Evolutionary conservation across 1,284 basidiomycete genomes (phyloP).

Genomic region (Inonotus obliquus): DNA sequence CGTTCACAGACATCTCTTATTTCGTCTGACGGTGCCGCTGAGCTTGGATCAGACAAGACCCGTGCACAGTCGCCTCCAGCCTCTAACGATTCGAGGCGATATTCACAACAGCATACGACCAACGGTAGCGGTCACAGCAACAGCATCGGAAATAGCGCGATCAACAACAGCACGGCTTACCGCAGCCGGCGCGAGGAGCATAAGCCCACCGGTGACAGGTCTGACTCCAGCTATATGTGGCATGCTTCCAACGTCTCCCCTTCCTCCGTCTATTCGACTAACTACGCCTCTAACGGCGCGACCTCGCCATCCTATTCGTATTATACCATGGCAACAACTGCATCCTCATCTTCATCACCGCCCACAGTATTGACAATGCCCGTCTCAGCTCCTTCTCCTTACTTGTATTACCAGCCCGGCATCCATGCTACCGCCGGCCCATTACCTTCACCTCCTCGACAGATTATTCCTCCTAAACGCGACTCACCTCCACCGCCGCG

Average conservation of each 20-base stretch:
- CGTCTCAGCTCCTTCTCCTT: slow-evolving; percentile 30
- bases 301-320: slow-evolving; percentile 14
- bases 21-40: not conserved
- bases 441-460: slow-evolving; percentile 58
- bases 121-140: not conserved
- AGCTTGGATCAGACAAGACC: not conserved
- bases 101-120: not conserved
- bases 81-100: slow-evolving; percentile 4
- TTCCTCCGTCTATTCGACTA: slow-evolving; percentile 23
- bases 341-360: slow-evolving; percentile 13
- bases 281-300: slow-evolving; percentile 16
- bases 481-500: slow-evolving; percentile 15
- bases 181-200: slow-evolving; percentile 5
- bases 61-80: not conserved
- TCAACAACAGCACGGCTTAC: not conserved
- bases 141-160: not conserved
- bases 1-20: slow-evolving; percentile 31
- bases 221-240: slow-evolving; percentile 27
- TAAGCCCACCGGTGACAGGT: slow-evolving; percentile 50
- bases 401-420: slow-evolving; percentile 60
- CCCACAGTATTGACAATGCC: slow-evolving; percentile 13
- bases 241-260: slow-evolving; percentile 22
- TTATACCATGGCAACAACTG: slow-evolving; percentile 20
- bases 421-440: slow-evolving; percentile 68
- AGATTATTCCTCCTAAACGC: slow-evolving; percentile 36